These are phyloP conservation scores for Hyaloscypha bicolor DNA, from an alignment of 495 filamentous ascomycete species.

Conservation along the genomic window DNA sequence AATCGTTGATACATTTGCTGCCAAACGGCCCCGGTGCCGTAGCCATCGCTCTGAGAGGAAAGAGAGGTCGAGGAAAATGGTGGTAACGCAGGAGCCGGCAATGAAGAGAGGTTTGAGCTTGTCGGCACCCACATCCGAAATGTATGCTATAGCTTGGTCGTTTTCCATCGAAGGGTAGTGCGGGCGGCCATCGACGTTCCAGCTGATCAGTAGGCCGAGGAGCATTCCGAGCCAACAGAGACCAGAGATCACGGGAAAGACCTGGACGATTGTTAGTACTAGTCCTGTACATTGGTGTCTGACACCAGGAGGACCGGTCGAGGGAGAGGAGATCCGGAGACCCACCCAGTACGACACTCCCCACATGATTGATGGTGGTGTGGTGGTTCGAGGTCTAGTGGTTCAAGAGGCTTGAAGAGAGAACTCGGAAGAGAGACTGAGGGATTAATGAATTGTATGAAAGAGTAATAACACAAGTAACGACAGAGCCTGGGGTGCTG, in stretches of 20 bases:
- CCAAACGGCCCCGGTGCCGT: slow-evolving; percentile 72
- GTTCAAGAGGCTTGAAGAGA: not conserved
- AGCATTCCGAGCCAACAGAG: slow-evolving; percentile 75
- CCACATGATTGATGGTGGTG: slow-evolving; percentile 52
- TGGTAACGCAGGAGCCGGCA: slow-evolving; percentile 73
- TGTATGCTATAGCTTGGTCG: slow-evolving; percentile 75
- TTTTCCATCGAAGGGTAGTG: slow-evolving; percentile 68
- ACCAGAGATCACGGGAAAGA: slow-evolving; percentile 80
- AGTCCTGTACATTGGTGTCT: not conserved
- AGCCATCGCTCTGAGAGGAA: slow-evolving; percentile 83
- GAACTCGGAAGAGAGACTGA: not conserved
- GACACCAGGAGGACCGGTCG: not conserved
- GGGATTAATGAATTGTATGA: not conserved
- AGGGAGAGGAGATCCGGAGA: not conserved
- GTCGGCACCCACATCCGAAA: slow-evolving; percentile 75
- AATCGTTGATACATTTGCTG: slow-evolving; percentile 62
- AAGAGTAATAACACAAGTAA: not conserved
- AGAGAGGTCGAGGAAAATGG: slow-evolving; percentile 80
- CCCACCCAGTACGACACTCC: slow-evolving; percentile 62
- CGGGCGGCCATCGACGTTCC: slow-evolving; percentile 62
- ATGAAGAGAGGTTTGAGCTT: slow-evolving; percentile 86
- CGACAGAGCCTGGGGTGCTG: not conserved
- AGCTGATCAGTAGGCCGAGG: slow-evolving; percentile 45
- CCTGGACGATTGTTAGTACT: slow-evolving; percentile 51
- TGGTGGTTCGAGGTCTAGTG: not conserved